Evolutionary conservation across 345 rosid species (phyloP), one percentile per base, ranked within the genome.

Genomic region (Eucalyptus cloeziana): DNA sequence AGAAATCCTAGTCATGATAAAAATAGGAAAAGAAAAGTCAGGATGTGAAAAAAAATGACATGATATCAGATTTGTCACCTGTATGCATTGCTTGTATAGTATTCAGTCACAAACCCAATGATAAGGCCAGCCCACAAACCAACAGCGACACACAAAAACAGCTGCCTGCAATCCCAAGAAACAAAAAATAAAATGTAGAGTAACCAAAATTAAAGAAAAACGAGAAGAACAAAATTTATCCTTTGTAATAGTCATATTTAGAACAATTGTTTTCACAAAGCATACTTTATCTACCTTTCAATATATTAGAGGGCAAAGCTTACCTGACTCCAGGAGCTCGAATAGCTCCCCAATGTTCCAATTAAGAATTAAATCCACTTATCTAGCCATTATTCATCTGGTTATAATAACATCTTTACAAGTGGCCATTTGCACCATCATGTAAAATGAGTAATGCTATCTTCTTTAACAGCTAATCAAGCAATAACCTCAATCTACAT

Each of bases 81-180:
- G 92, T 96, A 96, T 44, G 97, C 96, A 90, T 94, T 95, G 93
- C 97, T 96, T 44, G 96, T 96, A 88, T 93, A 96, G 90, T 95
- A 95, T 91, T 96, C 96, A 1, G 96, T 95, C 33, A 96, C 95
- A 87, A 96, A 96, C 89, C 97, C 97, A 89, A 96, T 95, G 89
- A 95, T 93, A 83, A 96, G 97, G 47, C 97, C 97, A 79, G 96
- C 97, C 97, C 97, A 96, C 30, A 96, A 95, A 88, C 97, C 97
- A 90, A 96, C 96, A 91, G 93, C 91, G 47, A 96, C 97, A 33
- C 97, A 96, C 86, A 95, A 92, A 88, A 94, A 96, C 62, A 96
- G 94, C 91, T 95, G 94, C 97, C 97, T 95, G 94, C 60, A 64
- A 93, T 88, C 89, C 87, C 85, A 58, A 85, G 87, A 40, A n/a